A percentile compares a stretch with the other conserved stretches of the same genome.
Evolutionary conservation across 371 early-diverging fungal genomes (phyloP).

Genomic region (Mortierella sp.): DNA sequence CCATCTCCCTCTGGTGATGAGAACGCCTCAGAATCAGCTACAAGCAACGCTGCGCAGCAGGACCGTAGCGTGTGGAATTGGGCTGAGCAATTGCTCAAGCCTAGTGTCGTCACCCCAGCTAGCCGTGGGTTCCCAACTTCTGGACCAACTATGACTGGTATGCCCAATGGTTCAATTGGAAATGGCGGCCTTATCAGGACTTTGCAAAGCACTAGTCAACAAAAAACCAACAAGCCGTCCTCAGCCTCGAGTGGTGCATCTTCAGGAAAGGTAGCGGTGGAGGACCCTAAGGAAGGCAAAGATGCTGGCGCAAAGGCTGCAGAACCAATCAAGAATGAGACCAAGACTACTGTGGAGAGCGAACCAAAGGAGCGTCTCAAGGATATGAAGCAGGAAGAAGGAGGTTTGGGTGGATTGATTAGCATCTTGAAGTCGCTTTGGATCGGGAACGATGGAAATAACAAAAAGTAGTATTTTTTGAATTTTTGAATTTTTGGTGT

Average conservation of each 20-base stretch:
- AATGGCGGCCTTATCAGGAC: constrained; percentile 39
- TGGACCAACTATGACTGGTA: constrained; percentile 8
- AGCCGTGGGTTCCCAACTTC: constrained; percentile 20
- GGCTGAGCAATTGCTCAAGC: constrained; percentile 37
- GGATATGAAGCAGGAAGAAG: not conserved
- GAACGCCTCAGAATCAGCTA: not conserved
- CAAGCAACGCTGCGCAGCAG: constrained; percentile 8
- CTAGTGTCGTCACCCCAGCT: constrained; percentile 19
- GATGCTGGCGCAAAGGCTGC: not conserved
- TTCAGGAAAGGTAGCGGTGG: not conserved
- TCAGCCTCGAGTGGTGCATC: not conserved
- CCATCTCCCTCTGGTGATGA: constrained; percentile 41
- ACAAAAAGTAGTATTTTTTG: not conserved
- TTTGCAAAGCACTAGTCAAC: constrained; percentile 26
- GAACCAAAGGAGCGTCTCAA: not conserved
- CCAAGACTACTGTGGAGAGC: not conserved
- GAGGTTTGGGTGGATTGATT: constrained; percentile 28
- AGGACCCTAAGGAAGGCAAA: constrained; percentile 1
- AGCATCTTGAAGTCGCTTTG: constrained; percentile 32
- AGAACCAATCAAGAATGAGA: not conserved
- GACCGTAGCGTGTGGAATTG: constrained; percentile 33
- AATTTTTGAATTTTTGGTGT: not conserved
- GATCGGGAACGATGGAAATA: constrained; percentile 19
- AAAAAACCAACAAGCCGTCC: constrained; percentile 11
- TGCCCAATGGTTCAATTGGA: constrained; percentile 22